A percentile compares a stretch with the other conserved stretches of the same genome.
phyloP scores from a whole-genome alignment of 2,329 filamentous ascomycete species.

The Alternaria infectoria region DNA sequence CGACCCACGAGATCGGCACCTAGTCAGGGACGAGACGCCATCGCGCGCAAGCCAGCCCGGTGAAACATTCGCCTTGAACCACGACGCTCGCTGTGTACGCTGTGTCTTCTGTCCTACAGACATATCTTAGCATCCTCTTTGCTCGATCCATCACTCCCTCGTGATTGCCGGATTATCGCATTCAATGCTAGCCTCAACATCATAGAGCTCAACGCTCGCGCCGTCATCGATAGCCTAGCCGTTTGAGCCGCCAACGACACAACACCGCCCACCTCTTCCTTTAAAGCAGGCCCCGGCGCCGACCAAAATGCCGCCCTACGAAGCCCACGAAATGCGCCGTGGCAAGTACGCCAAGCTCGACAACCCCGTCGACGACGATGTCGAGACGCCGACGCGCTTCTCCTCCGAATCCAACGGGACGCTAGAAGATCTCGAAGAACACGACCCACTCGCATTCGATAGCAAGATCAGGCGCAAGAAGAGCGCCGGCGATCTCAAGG shows the following conservation, averaged over 20 bases:
- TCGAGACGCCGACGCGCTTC: slow-evolving; percentile 42
- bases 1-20: slow-evolving; percentile 14
- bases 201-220: slow-evolving; percentile 17
- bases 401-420: slow-evolving; percentile 47
- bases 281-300: neutral
- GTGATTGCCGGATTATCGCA: neutral
- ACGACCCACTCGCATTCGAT: slow-evolving; percentile 54
- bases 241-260: neutral
- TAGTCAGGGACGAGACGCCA: slow-evolving; percentile 19
- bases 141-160: neutral
- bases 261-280: neutral
- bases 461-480: slow-evolving; percentile 51
- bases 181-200: slow-evolving; percentile 13
- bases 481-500: slow-evolving; percentile 42
- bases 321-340: slow-evolving; percentile 43
- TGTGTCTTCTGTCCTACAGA: slow-evolving; percentile 3
- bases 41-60: slow-evolving; percentile 7
- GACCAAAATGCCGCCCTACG: slow-evolving; percentile 34
- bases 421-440: slow-evolving; percentile 53
- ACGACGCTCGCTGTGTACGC: slow-evolving; percentile 17
- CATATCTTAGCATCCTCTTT: neutral
- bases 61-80: slow-evolving; percentile 12
- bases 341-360: slow-evolving; percentile 49
- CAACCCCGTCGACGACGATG: slow-evolving; percentile 39
- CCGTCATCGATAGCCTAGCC: slow-evolving; percentile 14